Evolutionary conservation across 208 protist species (phyloP).

Genomic region (Leptomonas pyrrhocoris): DNA sequence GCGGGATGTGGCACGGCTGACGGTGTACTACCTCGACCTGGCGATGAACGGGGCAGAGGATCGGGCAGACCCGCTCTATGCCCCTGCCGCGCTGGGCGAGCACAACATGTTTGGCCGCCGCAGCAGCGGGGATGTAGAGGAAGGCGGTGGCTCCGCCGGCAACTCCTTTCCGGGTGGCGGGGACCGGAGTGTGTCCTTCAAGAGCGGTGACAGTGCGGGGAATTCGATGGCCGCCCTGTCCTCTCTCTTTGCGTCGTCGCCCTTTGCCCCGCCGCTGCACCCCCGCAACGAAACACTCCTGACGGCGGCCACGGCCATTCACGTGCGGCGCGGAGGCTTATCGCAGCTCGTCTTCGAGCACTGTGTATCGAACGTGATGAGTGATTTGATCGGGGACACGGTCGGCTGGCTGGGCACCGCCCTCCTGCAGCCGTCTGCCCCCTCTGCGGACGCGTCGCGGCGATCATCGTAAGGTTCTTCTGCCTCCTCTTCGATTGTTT

Average conservation of each 20-base stretch:
- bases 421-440: background rate
- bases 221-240: background rate
- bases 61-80: constrained; percentile 27
- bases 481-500: background rate
- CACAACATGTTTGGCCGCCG: constrained; percentile 37
- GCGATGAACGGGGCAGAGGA: constrained; percentile 28
- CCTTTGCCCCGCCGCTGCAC: constrained; percentile 10
- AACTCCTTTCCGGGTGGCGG: background rate
- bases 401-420: constrained; percentile 47
- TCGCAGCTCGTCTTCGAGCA: constrained; percentile 61
- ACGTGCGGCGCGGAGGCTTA: constrained; percentile 51
- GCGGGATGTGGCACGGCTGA: constrained; percentile 28
- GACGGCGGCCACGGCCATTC: constrained; percentile 25
- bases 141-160: background rate
- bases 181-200: background rate
- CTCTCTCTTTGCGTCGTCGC: constrained; percentile 2
- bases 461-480: background rate
- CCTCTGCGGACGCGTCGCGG: background rate
- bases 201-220: background rate
- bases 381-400: constrained; percentile 64
- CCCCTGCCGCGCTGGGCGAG: constrained; percentile 26
- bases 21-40: constrained; percentile 33
- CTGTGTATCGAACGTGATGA: constrained; percentile 62
- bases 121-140: constrained; percentile 16
- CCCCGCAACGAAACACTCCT: constrained; percentile 7